Evolutionary conservation across 164 flowering plant species (phyloP).

Genomic region (Malania oleifera): DNA sequence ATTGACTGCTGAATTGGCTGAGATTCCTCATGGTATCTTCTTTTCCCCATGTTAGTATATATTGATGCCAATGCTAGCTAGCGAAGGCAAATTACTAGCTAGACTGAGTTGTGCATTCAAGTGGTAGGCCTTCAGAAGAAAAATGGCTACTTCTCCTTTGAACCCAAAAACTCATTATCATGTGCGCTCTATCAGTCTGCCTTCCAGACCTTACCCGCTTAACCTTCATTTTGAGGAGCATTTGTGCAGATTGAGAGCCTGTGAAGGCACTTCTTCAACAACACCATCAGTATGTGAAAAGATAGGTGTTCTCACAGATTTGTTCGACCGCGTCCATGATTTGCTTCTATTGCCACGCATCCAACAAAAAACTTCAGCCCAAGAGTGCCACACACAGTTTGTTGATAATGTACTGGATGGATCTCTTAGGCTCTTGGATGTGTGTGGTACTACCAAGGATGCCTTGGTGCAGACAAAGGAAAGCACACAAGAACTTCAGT

Average conservation of each 20-base stretch:
- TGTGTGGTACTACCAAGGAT: conserved; percentile 26
- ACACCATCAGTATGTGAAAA: conserved; percentile 19
- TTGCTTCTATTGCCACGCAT: conserved; percentile 21
- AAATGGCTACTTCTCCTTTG: too few species aligned
- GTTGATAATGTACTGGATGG: conserved; percentile 29
- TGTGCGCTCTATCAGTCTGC: conserved; percentile 27
- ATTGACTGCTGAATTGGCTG: too few species aligned
- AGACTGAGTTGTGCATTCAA: too few species aligned
- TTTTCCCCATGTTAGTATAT: too few species aligned
- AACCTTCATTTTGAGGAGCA: conserved; percentile 17
- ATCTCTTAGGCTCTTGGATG: conserved; percentile 33
- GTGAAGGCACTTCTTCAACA: conserved; percentile 15
- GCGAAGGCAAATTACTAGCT: too few species aligned
- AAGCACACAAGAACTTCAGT: conserved; percentile 22
- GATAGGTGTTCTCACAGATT: conserved; percentile 18
- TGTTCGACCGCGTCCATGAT: conserved; percentile 24
- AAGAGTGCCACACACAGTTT: conserved; percentile 10
- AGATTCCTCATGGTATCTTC: too few species aligned
- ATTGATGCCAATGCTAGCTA: too few species aligned
- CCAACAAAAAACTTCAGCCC: conserved; percentile 20
- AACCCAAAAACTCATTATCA: too few species aligned
- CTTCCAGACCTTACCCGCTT: conserved; percentile 29
- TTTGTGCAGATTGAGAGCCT: conserved; percentile 18
- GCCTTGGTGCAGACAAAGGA: conserved; percentile 23
- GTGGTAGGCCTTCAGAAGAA: too few species aligned